These are phyloP conservation scores for Xylaria hypoxylon DNA, from an alignment of 2,329 filamentous ascomycete genomes.

Conservation along the genomic window DNA sequence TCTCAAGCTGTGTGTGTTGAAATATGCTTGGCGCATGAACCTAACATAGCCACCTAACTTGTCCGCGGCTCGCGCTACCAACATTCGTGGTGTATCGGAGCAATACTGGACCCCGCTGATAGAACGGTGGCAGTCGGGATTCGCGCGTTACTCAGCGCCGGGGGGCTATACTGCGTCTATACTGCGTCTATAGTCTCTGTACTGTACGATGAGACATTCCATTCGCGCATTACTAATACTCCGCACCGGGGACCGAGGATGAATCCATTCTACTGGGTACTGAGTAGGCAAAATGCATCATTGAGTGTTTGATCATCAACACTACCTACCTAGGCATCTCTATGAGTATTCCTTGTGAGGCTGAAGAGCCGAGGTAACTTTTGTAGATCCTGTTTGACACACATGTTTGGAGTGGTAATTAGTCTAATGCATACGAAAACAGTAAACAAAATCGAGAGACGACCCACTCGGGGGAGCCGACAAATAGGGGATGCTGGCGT, in stretches of 20 bases:
- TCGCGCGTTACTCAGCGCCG: conserved; percentile 23
- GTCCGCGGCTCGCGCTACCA: conserved; percentile 1
- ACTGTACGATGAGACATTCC: too few species aligned
- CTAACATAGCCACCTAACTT: background rate
- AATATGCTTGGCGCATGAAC: conserved; percentile 22
- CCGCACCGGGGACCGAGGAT: conserved; percentile 11
- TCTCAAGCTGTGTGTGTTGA: background rate
- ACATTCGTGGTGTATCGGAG: conserved; percentile 15
- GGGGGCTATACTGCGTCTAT: background rate
- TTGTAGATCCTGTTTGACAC: background rate
- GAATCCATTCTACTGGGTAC: conserved; percentile 1
- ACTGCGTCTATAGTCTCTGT: too few species aligned
- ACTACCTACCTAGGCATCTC: background rate
- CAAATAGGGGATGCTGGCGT: background rate
- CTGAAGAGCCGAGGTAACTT: conserved; percentile 33
- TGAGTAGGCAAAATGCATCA: background rate
- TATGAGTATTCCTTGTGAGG: conserved; percentile 11
- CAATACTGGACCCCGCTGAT: conserved; percentile 31
- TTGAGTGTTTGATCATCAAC: background rate
- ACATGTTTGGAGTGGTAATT: too few species aligned
- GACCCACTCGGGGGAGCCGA: conserved; percentile 21
- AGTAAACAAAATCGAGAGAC: background rate
- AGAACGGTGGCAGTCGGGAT: conserved; percentile 19
- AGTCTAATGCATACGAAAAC: background rate
- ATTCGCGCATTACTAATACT: too few species aligned